These are phyloP conservation scores for Mortierella sp. DNA, from an alignment of 371 early-diverging fungal species.

Conservation along the genomic window DNA sequence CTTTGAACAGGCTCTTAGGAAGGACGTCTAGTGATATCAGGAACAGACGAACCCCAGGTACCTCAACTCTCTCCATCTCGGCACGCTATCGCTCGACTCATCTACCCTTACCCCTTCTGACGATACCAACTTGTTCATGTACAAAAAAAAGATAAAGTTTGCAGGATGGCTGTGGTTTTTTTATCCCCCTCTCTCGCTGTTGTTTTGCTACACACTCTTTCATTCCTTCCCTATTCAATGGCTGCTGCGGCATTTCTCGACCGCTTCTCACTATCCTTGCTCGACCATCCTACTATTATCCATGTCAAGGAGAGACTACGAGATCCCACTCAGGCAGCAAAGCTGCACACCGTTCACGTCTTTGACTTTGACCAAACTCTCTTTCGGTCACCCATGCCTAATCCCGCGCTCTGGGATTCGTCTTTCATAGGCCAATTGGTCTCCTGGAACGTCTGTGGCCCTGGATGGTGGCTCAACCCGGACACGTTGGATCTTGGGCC, in stretches of 20 bases:
- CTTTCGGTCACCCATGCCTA: conserved; percentile 86
- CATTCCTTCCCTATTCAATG: no score
- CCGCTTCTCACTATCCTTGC: conserved; percentile 2
- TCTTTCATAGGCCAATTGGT: conserved; percentile 59
- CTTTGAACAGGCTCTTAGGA: conserved; percentile 34
- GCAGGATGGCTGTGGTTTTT: no score
- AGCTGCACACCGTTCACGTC: conserved; percentile 49
- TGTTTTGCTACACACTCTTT: not conserved
- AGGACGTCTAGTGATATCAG: conserved; percentile 10
- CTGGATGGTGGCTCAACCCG: conserved; percentile 75
- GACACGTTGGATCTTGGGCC: conserved; percentile 59
- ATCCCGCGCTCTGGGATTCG: conserved; percentile 77
- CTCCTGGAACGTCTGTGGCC: conserved; percentile 54
- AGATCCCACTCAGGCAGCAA: not conserved
- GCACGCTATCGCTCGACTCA: no score
- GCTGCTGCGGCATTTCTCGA: conserved; percentile 1
- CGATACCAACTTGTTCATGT: no score
- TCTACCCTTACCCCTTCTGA: no score
- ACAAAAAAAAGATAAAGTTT: no score
- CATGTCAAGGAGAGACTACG: conserved; percentile 4
- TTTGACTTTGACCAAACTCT: conserved; percentile 94
- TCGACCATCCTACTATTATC: conserved; percentile 24
- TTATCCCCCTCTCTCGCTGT: no score
- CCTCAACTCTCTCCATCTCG: no score
- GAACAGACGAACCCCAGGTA: no score